Base-by-base conservation (phyloP, 495 filamentous ascomycete genomes). In the Podospora anserina region DNA sequence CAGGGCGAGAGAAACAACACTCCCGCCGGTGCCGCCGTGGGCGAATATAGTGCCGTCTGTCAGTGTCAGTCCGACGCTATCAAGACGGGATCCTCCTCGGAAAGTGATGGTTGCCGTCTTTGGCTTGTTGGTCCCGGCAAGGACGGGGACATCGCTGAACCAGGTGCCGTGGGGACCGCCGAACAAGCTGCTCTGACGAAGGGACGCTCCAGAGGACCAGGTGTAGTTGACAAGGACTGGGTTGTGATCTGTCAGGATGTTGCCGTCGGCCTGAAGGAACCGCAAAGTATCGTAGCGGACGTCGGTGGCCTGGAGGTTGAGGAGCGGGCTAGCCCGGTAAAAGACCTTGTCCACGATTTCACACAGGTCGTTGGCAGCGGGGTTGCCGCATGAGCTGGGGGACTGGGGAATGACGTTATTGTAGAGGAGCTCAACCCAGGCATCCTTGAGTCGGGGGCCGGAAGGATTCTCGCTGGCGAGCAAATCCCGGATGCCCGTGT, bases 341-440 rank as follows among this genome's bases (percentile, higher is more conserved):
- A 88, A 80, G 56, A 88, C 82, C 75, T 89, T 90, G 69, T 90
- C 88, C 18, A 90, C 85, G 2, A 82, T 84, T 77, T 89, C 88
- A 73, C 88, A 90, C 4, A 69, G 75, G 64, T 82, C 75, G 20
- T 71, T 80, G 4, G 75, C 70, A 54, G 82, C 80, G 0, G 86
- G 84, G 70, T 86, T 84, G 27, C 75, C 79, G 71, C 87, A 88
- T 4, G 82, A 66, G 0, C 76, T 76, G 26, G 83, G 82, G 4
- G 74, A 69, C 0, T 73, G 74, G 0, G 87, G 87, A 7, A 82
- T 74, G 0, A 78, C 75, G 2, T 86, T 85, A 55, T 70, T 72
- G 2, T 72, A 72, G 11, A 81, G 71, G 3, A 87, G 78, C 66
- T 84, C 73, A 18, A 89, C 80, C 86, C 84, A 88, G 1, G 82